Evolutionary conservation across 2,329 filamentous ascomycete species (phyloP), one percentile per base, ranked within the genome.

Genomic region (Fusarium staphyleae): DNA sequence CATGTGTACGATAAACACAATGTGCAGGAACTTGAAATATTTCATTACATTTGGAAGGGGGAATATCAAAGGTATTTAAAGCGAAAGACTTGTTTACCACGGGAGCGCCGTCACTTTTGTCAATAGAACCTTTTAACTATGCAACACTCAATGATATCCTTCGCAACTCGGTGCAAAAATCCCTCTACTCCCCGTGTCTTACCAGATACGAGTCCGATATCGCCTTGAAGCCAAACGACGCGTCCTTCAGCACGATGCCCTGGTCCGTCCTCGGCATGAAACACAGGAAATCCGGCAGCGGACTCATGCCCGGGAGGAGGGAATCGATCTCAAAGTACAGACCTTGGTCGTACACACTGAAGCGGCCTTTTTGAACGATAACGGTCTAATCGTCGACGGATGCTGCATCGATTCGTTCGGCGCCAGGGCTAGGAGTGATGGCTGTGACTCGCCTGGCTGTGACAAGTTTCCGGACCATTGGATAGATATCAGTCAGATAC

Each of bases 81-180:
- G 60, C 51, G 55, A 49, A 60, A 63, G 53, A 60, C 61, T 62
- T 66, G 63, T 52, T 66, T 66, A 65, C 57, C 50, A 67, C 59
- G 65, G 63, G 67, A 67, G 63, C 65, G 59, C 55, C 39, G 57
- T 63, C 56, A 60, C 55, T 66, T 67, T 68, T 65, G 60, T 57
- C 60, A 68, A 67, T 67, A 67, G 50, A 68, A 68, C 48, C 51
- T 46, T 67, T 67, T 67, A 68, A 67, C 63, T 68, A 51, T 60
- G 55, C 52, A 55, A 62, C 55, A 60, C 33, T 57, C 56, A 61
- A 67, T 63, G 41, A 54, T 66, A 58, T 42, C 51, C 47, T 67
- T 67, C 60, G 53, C 54, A 61, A 63, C 53, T 66, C 48, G 60
- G 48, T 60, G 55, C 48, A 60, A 29, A 22, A 32, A 29, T 24